Evolutionary conservation across 2,329 filamentous ascomycete species (phyloP), one percentile per base, ranked within the genome.

Genomic region (Trichoderma brevicompactum): DNA sequence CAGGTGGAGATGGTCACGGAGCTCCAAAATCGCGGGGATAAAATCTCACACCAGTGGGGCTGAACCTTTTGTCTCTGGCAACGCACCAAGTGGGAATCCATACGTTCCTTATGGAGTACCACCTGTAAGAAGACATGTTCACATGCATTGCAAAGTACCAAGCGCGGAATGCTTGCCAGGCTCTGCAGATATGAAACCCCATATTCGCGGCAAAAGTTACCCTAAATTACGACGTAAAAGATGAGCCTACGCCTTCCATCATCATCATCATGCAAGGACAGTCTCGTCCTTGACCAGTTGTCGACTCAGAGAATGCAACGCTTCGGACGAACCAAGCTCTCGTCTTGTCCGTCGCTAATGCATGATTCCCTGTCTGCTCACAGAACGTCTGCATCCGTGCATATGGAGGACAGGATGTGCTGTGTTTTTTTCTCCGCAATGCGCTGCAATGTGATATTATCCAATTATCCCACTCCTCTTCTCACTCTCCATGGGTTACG

Each of bases 41-140:
- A 44, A 44, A 62, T 62, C 48, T 62, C 60, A 54, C 48, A 53
- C 17, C 49, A n/a, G 60, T 54, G 60, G 60, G 49, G 60, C 60
- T 36, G 49, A 15, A 36, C 17, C 49, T 15, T 52, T 43, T 19
- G n/a, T 53, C 19, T 28, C 23, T 28, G 2, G 5, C 23, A 28
- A 28, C 23, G 23, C 23, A 28, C 23, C 23, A 28, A 28, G 23
- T 28, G 23, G 23, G 23, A 28, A 28, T 28, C 23, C 23, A 28
- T 28, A 28, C 23, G 23, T 28, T 28, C 23, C 23, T 28, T 28
- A 28, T 28, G 23, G 23, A 28, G 23, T 5, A 28, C 23, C 23
- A 28, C 23, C 23, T 28, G 23, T 28, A 28, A 28, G 23, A 28
- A 28, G 23, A 28, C 23, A 28, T 28, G 23, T 32, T 36, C 6